Evolutionary conservation across 306 rosid genomes (phyloP).

Genomic region (Adenanthera pavonina): DNA sequence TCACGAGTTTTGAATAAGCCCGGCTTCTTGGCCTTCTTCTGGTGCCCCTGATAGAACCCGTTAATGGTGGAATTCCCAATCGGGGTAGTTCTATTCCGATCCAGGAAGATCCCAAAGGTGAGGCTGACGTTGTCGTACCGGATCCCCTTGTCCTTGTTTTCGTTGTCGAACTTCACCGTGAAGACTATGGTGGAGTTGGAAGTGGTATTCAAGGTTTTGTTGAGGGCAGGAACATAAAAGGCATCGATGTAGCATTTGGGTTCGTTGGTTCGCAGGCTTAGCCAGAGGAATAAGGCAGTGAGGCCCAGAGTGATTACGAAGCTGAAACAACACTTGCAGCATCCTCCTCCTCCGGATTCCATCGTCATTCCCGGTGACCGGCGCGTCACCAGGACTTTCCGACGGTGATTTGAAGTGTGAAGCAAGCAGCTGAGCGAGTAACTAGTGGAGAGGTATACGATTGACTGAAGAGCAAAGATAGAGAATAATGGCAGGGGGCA

Average conservation of each 20-base stretch:
- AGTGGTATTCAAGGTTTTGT: conserved; percentile 49
- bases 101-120: conserved; percentile 26
- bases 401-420: not conserved
- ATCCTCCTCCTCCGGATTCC: conserved; percentile 8
- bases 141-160: conserved; percentile 76
- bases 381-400: not conserved
- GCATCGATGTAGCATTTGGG: conserved; percentile 54
- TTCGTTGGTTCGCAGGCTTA: conserved; percentile 55
- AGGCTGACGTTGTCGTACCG: conserved; percentile 64
- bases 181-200: conserved; percentile 51
- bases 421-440: not conserved
- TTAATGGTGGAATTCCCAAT: conserved; percentile 40
- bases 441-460: not conserved
- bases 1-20: not conserved
- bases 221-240: conserved; percentile 76
- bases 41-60: conserved; percentile 77
- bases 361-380: conserved; percentile 28
- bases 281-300: conserved; percentile 54
- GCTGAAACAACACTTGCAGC: conserved; percentile 45
- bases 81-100: conserved; percentile 22
- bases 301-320: conserved; percentile 45
- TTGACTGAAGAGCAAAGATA: not conserved
- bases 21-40: conserved; percentile 51
- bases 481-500: not conserved
- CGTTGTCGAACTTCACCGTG: conserved; percentile 47